A percentile compares a stretch with the other conserved stretches of the same genome.
Evolutionary conservation across 768 basidiomycete species (phyloP).

Genomic region (Hirschioporus abietinus): DNA sequence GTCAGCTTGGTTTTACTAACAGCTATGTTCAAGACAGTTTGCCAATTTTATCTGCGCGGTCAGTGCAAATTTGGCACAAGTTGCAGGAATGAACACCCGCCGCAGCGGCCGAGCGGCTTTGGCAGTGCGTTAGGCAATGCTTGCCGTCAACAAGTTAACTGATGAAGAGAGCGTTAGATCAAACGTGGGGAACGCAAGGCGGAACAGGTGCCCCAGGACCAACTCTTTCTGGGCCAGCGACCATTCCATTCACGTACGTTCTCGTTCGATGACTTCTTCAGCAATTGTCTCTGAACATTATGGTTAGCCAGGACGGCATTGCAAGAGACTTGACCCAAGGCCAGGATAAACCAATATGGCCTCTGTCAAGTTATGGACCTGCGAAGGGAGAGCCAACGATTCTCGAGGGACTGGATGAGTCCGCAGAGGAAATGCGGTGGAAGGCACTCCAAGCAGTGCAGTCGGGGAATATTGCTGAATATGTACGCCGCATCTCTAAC

Average conservation of each 20-base stretch:
- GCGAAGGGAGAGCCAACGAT: constrained; percentile 69
- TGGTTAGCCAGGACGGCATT: constrained; percentile 54
- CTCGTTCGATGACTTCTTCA: constrained; percentile 6
- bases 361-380: constrained; percentile 72
- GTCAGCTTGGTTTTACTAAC: not conserved
- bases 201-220: constrained; percentile 14
- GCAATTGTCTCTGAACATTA: not conserved
- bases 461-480: constrained; percentile 53
- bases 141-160: constrained; percentile 7
- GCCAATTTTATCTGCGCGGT: constrained; percentile 59
- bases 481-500: constrained; percentile 44
- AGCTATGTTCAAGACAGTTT: constrained; percentile 40
- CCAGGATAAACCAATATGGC: constrained; percentile 73
- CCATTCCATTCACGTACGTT: constrained; percentile 36
- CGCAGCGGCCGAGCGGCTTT: constrained; percentile 33
- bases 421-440: constrained; percentile 72
- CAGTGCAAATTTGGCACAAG: constrained; percentile 58
- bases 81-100: constrained; percentile 65
- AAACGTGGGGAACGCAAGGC: constrained; percentile 33
- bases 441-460: constrained; percentile 53
- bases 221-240: constrained; percentile 18
- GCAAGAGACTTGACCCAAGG: constrained; percentile 52
- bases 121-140: constrained; percentile 39
- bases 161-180: constrained; percentile 24
- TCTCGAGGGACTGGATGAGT: constrained; percentile 62